Percentiles rank a stretch among this genome's conserved stretches.
These are phyloP conservation scores for Fusarium siculi DNA, from an alignment of 2,329 filamentous ascomycete species.

Conservation along the genomic window DNA sequence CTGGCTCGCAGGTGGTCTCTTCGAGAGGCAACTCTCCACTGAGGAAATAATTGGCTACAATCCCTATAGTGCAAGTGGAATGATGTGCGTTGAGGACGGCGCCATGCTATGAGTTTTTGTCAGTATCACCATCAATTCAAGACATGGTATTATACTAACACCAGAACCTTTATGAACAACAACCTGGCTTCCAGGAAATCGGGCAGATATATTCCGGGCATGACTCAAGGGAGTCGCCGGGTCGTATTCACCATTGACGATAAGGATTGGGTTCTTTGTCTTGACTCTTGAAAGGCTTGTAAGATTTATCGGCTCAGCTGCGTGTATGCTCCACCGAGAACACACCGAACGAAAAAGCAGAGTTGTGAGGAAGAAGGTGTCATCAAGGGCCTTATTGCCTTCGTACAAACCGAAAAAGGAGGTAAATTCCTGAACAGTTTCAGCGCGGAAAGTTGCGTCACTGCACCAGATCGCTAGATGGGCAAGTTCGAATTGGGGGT, in stretches of 20 bases:
- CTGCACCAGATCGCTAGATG: background rate
- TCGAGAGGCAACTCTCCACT: accelerated
- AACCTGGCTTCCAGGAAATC: background rate
- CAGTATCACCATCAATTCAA: background rate
- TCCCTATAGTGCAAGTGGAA: background rate
- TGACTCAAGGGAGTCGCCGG: background rate
- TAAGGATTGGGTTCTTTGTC: background rate
- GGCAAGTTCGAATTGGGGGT: background rate
- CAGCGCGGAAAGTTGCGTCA: background rate
- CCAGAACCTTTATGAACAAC: background rate
- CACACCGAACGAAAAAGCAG: accelerated
- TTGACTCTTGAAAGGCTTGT: background rate
- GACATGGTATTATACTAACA: background rate
- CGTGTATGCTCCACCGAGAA: background rate
- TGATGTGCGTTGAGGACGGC: too few relatives aligned
- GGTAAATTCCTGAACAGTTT: background rate
- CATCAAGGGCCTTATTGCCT: accelerated
- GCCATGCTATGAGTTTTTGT: background rate
- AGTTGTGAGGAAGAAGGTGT: accelerated
- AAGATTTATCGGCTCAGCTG: background rate
- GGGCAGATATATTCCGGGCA: background rate
- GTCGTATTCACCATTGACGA: background rate
- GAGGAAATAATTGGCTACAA: background rate
- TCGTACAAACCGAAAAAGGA: accelerated
- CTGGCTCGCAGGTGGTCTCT: background rate